Base-by-base conservation (phyloP, 345 rosid species). In the Balakata baccata region DNA sequence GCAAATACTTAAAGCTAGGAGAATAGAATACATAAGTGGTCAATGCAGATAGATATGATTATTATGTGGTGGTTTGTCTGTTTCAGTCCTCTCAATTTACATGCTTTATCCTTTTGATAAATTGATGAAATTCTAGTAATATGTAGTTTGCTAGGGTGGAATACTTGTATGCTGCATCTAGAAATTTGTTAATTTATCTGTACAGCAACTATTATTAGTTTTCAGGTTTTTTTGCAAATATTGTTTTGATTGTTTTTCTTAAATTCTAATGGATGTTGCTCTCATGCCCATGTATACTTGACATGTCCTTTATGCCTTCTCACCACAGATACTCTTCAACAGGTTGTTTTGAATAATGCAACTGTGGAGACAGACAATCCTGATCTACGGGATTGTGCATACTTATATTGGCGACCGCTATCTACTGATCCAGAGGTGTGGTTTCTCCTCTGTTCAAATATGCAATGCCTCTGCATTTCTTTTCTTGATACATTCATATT, bases 341-440 rank as follows among this genome's bases (percentile, higher is more conserved):
- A 95, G 99, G 95, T 93, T 82, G 99, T 93, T 78, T 83, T 96
- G 86, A 96, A 93, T 80, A 96, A 93, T 80, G 99, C 99, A 47
- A 96, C 99, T 0, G 91, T 93, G 64, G 99, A 96, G 85, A 96
- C 99, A 11, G 98, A 96, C 84, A 96, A 96, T 88, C 98, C 99
- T 77, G 99, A 96, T 85, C 84, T 96, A 71, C 83, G 98, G 58
- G 99, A 96, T 75, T 97, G 99, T 80, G 98, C 99, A 11, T 96
- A 96, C 84, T 91, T 96, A 81, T 91, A 96, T 83, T 96, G 98
- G 98, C 93, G 97, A 73, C 90, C 93, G 74, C 86, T 96, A 57
- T 96, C 99, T 71, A 96, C 97, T 79, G 99, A 96, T 81, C 99
- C 99, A 61, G 98, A 96, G 99, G 99, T 96, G 41, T 56, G 77